Base-by-base conservation (phyloP, 2,329 filamentous ascomycete genomes). In the Aureobasidium sp. region DNA sequence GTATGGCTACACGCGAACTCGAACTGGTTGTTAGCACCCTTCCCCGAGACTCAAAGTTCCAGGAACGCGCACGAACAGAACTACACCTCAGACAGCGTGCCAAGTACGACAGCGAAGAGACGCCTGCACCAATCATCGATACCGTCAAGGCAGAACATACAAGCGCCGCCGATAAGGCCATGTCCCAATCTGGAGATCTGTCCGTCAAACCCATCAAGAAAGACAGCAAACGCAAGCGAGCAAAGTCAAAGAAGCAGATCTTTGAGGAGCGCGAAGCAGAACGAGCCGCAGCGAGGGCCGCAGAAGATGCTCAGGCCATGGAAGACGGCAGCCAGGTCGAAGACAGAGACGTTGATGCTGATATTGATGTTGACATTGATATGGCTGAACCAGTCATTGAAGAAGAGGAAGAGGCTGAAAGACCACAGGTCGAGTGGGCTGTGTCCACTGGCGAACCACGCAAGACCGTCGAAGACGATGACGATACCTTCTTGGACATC, bases 171-270 rank as follows among this genome's bases (percentile, higher is more conserved):
- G 64, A 68, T 27, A 63, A 60, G 12, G 42, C 47, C 12, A 32
- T 55, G 26, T 58, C 34, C 32, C 52, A 62, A 41, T 37, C 42
- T n/a, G 29, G 27, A 36, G 69, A 72, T 27, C 10, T 66, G 23
- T 67, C 69, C 20, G 67, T 68, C 13, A 74, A 75, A 63, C 65
- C 70, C 50, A 74, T 76, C 17, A 72, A 70, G 10, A 72, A 76
- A 34, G 83, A 82, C 67, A 70, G 74, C 1, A 83, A 84, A 72
- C 84, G 76, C 48, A 88, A 87, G 71, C 67, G 81, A 4, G 8
- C 51, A n/a, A 90, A 90, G 78, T 90, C 87, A 0, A 92, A 91
- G 79, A 91, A 90, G 73, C 86, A 91, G 70, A 72, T 89, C 2
- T 82, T 88, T 50, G 86, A 89, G 70, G 87, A 90, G 70, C 80